Percentiles rank a stretch among this genome's conserved stretches.
phyloP scores from a whole-genome alignment of 495 filamentous ascomycete species.

The Xylaria grammica region DNA sequence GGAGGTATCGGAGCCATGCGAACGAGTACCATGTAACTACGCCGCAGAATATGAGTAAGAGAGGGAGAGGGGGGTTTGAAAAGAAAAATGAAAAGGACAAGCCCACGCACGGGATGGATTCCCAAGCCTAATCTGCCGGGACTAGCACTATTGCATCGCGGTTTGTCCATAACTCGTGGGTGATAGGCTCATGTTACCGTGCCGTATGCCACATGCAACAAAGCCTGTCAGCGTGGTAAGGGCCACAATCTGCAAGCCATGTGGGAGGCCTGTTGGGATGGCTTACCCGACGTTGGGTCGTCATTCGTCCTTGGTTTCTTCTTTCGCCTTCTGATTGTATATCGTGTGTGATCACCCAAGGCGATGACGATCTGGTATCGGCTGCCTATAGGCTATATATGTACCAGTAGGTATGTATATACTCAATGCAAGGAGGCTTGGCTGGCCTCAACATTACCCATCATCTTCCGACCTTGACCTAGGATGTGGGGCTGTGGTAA shows the following conservation, averaged over 20 bases:
- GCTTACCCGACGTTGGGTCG: not conserved
- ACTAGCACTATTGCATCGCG: not conserved
- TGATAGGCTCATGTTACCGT: conserved; percentile 13
- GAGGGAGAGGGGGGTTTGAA: no score
- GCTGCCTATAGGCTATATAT: not conserved
- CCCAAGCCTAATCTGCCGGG: conserved; percentile 15
- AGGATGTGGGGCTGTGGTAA: conserved; percentile 13
- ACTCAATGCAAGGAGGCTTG: conserved; percentile 2
- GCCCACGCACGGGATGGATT: no score
- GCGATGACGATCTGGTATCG: not conserved
- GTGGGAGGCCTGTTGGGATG: conserved; percentile 16
- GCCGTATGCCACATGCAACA: conserved; percentile 15
- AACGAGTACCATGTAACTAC: no score
- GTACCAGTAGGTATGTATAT: not conserved
- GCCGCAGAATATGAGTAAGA: no score
- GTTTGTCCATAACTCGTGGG: not conserved
- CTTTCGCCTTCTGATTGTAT: not conserved
- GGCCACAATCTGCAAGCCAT: conserved; percentile 13
- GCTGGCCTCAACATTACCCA: not conserved
- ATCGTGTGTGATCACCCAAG: not conserved
- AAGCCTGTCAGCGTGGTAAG: conserved; percentile 16
- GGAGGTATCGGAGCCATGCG: conserved; percentile 3
- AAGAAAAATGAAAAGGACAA: not conserved
- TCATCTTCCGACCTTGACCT: no score
- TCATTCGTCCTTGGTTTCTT: not conserved